These are phyloP conservation scores for Cucurbita argyrosperma DNA, from an alignment of 306 rosid species.

Conservation along the genomic window DNA sequence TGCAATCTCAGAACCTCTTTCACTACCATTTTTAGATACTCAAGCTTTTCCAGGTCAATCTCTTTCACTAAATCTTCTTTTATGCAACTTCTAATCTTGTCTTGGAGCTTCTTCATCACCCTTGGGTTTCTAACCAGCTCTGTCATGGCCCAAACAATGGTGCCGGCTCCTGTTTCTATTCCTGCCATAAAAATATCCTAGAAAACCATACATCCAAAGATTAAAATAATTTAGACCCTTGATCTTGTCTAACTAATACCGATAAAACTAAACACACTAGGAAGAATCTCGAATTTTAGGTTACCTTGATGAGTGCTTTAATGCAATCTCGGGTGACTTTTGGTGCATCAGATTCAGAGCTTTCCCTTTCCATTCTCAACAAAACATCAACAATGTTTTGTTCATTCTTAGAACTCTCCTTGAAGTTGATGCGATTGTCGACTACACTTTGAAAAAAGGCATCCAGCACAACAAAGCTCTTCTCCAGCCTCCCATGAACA, in stretches of 20 bases:
- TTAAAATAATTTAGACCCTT: too few relatives aligned
- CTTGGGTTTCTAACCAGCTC: conserved; percentile 19
- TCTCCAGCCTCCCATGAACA: conserved; percentile 13
- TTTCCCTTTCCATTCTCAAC: background rate
- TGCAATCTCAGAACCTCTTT: conserved; percentile 10
- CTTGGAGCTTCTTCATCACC: conserved; percentile 22
- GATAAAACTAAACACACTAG: too few relatives aligned
- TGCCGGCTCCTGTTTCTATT: conserved; percentile 2
- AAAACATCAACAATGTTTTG: background rate
- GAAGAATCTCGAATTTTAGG: too few relatives aligned
- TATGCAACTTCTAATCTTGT: conserved; percentile 21
- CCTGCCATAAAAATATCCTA: conserved; percentile 26
- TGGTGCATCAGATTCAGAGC: background rate
- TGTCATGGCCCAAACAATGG: conserved; percentile 23
- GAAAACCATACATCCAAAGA: background rate
- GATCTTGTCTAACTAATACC: too few relatives aligned
- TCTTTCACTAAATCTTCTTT: background rate
- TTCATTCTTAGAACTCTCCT: background rate
- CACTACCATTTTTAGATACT: background rate
- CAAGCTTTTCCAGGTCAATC: background rate
- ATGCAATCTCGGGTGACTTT: background rate
- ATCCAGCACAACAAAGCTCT: conserved; percentile 26
- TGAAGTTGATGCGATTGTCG: background rate
- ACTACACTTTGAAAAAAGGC: conserved; percentile 15
- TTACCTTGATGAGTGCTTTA: background rate